These are phyloP conservation scores for Bacterosira constricta DNA, from an alignment of 108 stramenopile genomes.

Conservation along the genomic window DNA sequence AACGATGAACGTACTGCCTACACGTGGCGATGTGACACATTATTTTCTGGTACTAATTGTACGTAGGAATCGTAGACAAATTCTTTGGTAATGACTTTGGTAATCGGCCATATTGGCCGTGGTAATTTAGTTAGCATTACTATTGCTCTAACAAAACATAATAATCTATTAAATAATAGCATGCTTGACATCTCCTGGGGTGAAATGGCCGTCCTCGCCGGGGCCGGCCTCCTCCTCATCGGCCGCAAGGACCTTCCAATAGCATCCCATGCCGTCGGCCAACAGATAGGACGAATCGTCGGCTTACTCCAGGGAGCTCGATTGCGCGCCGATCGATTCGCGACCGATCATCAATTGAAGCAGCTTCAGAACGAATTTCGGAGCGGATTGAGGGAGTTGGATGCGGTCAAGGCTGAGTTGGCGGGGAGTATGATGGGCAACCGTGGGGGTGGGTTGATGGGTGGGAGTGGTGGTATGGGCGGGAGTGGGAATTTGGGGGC, in stretches of 20 bases:
- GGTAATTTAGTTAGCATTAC: constrained; percentile 7
- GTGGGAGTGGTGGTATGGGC: constrained; percentile 18
- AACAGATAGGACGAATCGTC: constrained; percentile 77
- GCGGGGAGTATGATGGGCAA: constrained; percentile 60
- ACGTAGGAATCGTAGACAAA: constrained; percentile 12
- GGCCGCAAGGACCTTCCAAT: constrained; percentile 77
- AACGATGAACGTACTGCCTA: too few relatives aligned
- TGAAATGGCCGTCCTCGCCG: constrained; percentile 64
- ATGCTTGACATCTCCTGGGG: constrained; percentile 85
- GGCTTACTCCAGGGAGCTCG: constrained; percentile 84
- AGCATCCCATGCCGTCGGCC: constrained; percentile 65
- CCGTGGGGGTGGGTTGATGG: neutral
- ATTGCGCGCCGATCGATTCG: constrained; percentile 79
- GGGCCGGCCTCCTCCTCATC: constrained; percentile 58
- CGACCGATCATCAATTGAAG: constrained; percentile 71
- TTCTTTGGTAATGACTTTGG: too few relatives aligned
- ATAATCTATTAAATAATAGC: neutral
- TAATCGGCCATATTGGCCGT: too few relatives aligned
- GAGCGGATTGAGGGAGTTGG: constrained; percentile 78
- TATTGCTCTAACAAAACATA: too few relatives aligned
- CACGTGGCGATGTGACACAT: too few relatives aligned
- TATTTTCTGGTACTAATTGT: too few relatives aligned
- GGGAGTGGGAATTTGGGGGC: constrained; percentile 53
- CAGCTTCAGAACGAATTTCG: constrained; percentile 83
- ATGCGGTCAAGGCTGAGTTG: constrained; percentile 82